These are phyloP conservation scores for Cutaneotrichosporon mucoides DNA, from an alignment of 1,284 basidiomycete species.

Conservation along the genomic window DNA sequence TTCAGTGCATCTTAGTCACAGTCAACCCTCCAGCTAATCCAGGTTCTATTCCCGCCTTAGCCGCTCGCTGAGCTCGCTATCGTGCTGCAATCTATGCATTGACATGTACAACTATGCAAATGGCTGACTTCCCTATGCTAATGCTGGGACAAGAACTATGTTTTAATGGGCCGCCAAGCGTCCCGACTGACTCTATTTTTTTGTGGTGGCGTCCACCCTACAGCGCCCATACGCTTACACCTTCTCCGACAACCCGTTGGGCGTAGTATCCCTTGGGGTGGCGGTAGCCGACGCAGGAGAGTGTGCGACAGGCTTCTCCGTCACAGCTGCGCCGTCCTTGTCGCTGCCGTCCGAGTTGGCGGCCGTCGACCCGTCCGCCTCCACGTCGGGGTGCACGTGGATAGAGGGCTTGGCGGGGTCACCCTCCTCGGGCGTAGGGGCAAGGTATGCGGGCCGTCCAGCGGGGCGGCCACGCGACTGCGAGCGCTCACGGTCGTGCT, in stretches of 20 bases:
- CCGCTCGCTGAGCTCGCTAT: no score
- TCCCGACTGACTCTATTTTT: background rate
- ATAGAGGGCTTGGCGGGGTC: no score
- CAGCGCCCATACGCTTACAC: background rate
- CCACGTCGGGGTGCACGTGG: background rate
- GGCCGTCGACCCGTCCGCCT: background rate
- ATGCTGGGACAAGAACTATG: background rate
- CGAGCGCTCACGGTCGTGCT: conserved; percentile 8
- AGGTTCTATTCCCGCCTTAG: no score
- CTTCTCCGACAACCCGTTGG: background rate
- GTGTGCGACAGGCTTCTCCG: background rate
- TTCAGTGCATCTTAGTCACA: no score
- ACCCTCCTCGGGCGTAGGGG: background rate
- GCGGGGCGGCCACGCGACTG: conserved; percentile 5
- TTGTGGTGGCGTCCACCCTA: no score
- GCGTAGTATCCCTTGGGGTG: background rate
- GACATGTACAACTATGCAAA: conserved; percentile 4
- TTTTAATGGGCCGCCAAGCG: background rate
- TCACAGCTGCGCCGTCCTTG: background rate
- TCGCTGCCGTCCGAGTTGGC: conserved; percentile 2
- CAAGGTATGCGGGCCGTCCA: background rate
- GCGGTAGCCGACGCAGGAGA: background rate
- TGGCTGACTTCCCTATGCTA: background rate
- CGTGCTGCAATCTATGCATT: background rate
- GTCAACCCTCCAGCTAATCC: no score